These are phyloP conservation scores for Pisolithus marmoratus DNA, from an alignment of 768 basidiomycete species.

Conservation along the genomic window DNA sequence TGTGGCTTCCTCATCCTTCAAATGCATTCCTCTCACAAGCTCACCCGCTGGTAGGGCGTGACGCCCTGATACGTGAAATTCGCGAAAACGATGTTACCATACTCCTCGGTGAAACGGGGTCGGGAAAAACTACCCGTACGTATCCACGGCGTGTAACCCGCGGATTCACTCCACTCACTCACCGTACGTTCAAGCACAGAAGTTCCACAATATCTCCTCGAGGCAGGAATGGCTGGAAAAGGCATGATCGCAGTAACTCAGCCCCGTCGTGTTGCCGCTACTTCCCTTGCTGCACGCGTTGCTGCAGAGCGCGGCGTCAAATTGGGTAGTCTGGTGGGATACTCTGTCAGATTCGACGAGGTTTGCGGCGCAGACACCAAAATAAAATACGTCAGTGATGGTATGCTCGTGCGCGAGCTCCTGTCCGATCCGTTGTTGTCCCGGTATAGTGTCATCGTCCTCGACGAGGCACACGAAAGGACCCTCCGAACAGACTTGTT, in stretches of 20 bases:
- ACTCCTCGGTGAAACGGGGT: conserved; percentile 94
- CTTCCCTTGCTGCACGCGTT: conserved; percentile 87
- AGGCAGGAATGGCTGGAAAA: conserved; percentile 63
- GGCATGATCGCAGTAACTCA: conserved; percentile 91
- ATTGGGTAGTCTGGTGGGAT: conserved; percentile 81
- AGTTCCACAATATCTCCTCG: conserved; percentile 92
- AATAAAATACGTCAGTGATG: conserved; percentile 96
- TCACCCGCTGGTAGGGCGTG: conserved; percentile 47
- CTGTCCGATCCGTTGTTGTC: conserved; percentile 71
- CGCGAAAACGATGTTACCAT: conserved; percentile 77
- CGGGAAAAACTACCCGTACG: conserved; percentile 97
- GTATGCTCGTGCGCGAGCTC: conserved; percentile 94
- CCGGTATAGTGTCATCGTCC: conserved; percentile 80
- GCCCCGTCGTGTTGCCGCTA: conserved; percentile 92
- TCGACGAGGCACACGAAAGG: conserved; percentile 97
- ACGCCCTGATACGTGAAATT: conserved; percentile 70
- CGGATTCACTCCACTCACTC: conserved; percentile 6
- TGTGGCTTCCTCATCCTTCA: conserved; percentile 2
- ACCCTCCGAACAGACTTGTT: conserved; percentile 91
- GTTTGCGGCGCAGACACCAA: conserved; percentile 61
- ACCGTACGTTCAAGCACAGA: conserved; percentile 48
- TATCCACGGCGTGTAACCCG: conserved; percentile 15
- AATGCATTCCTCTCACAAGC: neutral
- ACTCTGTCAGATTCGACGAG: conserved; percentile 96
- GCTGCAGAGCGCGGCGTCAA: conserved; percentile 71